These are phyloP conservation scores for Corylus avellana DNA, from an alignment of 306 rosid genomes.

Conservation along the genomic window DNA sequence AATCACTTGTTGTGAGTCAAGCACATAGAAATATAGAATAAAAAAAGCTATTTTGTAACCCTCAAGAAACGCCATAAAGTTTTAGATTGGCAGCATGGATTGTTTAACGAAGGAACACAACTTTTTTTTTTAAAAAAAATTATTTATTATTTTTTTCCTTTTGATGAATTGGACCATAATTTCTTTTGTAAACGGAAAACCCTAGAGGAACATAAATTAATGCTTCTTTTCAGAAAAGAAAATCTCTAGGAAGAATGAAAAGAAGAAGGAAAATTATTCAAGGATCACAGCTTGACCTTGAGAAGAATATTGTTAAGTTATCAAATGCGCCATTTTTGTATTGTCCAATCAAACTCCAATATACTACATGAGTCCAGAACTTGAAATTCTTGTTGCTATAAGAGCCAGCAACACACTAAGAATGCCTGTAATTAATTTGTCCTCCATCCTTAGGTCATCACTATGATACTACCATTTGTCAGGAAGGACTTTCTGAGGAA, in stretches of 20 bases:
- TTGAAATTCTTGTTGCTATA: neutral
- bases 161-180: neutral
- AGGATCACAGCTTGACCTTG: neutral
- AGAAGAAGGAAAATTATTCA: neutral
- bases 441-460: neutral
- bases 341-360: neutral
- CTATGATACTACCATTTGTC: neutral
- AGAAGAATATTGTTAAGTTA: neutral
- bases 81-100: neutral
- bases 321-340: neutral
- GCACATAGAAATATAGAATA: neutral
- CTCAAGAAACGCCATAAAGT: neutral
- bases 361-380: neutral
- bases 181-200: neutral
- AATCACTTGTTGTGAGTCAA: neutral
- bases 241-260: neutral
- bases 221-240: neutral
- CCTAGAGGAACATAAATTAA: neutral
- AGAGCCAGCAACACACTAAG: neutral
- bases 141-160: neutral
- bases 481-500: neutral
- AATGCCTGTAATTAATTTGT: neutral
- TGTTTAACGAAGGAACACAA: neutral
- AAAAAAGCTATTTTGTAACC: neutral
- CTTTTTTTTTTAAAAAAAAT: neutral